Base-by-base conservation (phyloP, 2,329 filamentous ascomycete genomes). In the Akanthomyces lecanii region DNA sequence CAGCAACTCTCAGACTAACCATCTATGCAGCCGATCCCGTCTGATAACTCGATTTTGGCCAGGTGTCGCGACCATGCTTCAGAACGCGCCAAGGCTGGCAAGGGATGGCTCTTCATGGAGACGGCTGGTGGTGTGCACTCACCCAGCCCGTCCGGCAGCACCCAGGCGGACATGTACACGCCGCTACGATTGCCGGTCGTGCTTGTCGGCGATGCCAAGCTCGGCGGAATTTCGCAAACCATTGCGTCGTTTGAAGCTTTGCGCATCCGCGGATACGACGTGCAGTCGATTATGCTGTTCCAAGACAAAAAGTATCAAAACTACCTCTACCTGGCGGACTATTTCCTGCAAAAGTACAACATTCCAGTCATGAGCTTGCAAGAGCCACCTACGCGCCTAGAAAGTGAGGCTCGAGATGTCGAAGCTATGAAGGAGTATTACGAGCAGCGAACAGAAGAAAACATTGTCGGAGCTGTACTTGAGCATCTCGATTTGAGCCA, bases 41-140 rank as follows among this genome's bases (percentile, higher is more conserved):
- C 84, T 1, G 80, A 86, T 64, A 73, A 80, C 14, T 73, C 78
- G 1, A 77, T 89, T 1, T 71, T 87, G 5, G 69, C 74, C 2
- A 75, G 76, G 8, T 78, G 88, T 38, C 77, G 81, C 54, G 71
- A 76, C 1, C 76, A 80, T 61, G 77, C 82, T 1, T 71, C 73
- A 7, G 67, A 75, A n/a, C 78, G 78, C 61, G 78, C 82, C 4
- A 69, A 71, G 23, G 67, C 68, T 2, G 75, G 76, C 5, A 72
- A 77, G 52, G 83, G 83, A n/a, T 85, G 88, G 74, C 76, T 90
- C 1, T 81, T 96, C 53, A 79, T 95, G 52, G 91, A 96, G 72
- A 95, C 91, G 1, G 91, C 91, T 1, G 91, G 91, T 0, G 91
- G 91, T 0, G 89, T 94, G 0, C 86, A 94, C 65, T 94, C 90